Evolutionary conservation across 2,329 filamentous ascomycete genomes (phyloP).

Genomic region (Amylocarpus encephaloides): DNA sequence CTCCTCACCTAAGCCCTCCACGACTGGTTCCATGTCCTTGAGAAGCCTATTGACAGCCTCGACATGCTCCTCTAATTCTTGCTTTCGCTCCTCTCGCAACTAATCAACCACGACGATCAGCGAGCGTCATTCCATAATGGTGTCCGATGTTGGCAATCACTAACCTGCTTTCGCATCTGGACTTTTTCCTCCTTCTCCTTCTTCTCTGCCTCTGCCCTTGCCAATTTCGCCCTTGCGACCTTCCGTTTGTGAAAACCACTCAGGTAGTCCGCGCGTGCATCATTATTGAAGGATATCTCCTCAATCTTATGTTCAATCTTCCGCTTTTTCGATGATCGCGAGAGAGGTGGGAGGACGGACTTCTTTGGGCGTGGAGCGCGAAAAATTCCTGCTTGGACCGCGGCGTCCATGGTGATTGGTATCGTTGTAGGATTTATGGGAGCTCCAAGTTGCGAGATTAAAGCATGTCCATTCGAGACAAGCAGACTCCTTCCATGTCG

Average conservation of each 20-base stretch:
- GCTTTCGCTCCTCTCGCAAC: slow-evolving; percentile 77
- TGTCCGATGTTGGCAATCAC: slow-evolving; percentile 18
- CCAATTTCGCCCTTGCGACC: slow-evolving; percentile 73
- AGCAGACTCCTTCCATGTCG: no score
- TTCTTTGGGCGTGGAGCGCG: slow-evolving; percentile 54
- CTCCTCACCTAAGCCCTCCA: slow-evolving; percentile 38
- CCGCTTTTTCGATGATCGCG: slow-evolving; percentile 52
- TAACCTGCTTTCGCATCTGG: slow-evolving; percentile 67
- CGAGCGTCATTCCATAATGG: neutral
- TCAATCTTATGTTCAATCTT: slow-evolving; percentile 54
- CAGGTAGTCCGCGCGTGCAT: slow-evolving; percentile 76
- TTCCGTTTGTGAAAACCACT: slow-evolving; percentile 98
- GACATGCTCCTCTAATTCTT: slow-evolving; percentile 77
- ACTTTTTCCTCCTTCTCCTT: slow-evolving; percentile 73
- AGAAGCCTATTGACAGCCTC: slow-evolving; percentile 58
- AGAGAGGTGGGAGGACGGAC: slow-evolving; percentile 45
- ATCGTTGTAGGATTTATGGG: neutral
- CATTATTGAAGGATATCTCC: slow-evolving; percentile 78
- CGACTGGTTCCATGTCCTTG: slow-evolving; percentile 38
- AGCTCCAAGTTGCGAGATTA: neutral
- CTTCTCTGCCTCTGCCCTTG: slow-evolving; percentile 74
- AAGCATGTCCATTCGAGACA: neutral
- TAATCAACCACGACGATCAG: slow-evolving; percentile 35
- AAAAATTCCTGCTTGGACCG: slow-evolving; percentile 38
- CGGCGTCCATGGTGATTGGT: neutral